A percentile compares a stretch with the other conserved stretches of the same genome.
These are phyloP conservation scores for Calonectria pseudoturangicola DNA, from an alignment of 2,329 filamentous ascomycete species.

Conservation along the genomic window DNA sequence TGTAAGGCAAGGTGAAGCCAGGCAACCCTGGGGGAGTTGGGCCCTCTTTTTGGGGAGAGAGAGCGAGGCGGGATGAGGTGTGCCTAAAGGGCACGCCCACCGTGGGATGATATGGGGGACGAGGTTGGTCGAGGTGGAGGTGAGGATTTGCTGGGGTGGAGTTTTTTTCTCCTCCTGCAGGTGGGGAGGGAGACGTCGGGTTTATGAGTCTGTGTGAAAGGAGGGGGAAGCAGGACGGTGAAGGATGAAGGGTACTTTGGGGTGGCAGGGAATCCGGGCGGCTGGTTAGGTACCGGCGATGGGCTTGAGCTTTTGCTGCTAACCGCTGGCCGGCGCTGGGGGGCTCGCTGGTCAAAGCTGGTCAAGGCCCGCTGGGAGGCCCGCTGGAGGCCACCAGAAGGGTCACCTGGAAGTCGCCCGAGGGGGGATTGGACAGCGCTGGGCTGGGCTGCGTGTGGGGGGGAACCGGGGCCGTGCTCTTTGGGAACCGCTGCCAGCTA, in stretches of 20 bases:
- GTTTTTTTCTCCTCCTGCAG: conserved; percentile 7
- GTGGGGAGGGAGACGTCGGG: conserved; percentile 26
- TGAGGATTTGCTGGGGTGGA: conserved; percentile 13
- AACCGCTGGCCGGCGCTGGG: background rate
- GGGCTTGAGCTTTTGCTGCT: background rate
- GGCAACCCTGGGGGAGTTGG: conserved; percentile 33
- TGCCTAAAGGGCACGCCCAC: conserved; percentile 39
- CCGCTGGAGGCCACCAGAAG: conserved; percentile 31
- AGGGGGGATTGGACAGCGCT: conserved; percentile 21
- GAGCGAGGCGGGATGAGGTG: conserved; percentile 16
- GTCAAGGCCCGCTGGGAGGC: conserved; percentile 29
- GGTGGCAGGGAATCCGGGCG: conserved; percentile 20
- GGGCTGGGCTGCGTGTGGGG: conserved; percentile 28
- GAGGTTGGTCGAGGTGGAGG: conserved; percentile 30
- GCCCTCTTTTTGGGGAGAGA: conserved; percentile 22
- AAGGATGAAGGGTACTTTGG: conserved; percentile 14
- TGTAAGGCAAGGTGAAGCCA: conserved; percentile 32
- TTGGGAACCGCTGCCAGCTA: conserved; percentile 16
- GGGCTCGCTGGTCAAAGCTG: conserved; percentile 4
- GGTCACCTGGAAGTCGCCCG: conserved; percentile 30
- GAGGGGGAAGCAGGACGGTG: background rate
- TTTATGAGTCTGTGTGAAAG: conserved; percentile 21
- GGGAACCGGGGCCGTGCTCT: conserved; percentile 21
- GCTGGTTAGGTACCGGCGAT: conserved; percentile 23
- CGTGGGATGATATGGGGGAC: conserved; percentile 34